A percentile compares a stretch with the other conserved stretches of the same genome.
Evolutionary conservation across 352 stramenopile species (phyloP).

Genomic region (Phytopythium vexans): DNA sequence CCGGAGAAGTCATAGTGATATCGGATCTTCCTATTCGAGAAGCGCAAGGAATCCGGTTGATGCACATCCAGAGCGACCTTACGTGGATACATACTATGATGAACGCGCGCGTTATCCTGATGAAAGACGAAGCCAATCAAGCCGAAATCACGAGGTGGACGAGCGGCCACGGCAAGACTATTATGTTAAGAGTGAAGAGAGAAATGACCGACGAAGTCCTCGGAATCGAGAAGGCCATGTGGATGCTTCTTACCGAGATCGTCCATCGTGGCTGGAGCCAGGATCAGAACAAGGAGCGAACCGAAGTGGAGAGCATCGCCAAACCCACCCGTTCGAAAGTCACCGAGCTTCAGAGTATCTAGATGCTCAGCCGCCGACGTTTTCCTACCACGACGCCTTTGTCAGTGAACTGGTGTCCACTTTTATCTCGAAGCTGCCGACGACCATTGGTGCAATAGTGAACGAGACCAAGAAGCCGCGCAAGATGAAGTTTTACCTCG

Average conservation of each 20-base stretch:
- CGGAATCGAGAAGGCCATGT: neutral
- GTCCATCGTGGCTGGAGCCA: neutral
- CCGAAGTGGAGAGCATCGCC: neutral
- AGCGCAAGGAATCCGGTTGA: neutral
- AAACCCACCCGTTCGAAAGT: neutral
- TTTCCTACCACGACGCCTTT: constrained; percentile 54
- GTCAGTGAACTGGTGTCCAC: constrained; percentile 41
- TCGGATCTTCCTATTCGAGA: neutral
- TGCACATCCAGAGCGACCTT: neutral
- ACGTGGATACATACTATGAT: too few species aligned
- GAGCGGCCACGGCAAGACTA: neutral
- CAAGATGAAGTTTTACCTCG: constrained; percentile 70
- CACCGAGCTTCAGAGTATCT: constrained; percentile 3
- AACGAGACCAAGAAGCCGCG: constrained; percentile 70
- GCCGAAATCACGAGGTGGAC: neutral
- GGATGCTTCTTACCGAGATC: neutral
- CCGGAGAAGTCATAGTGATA: constrained; percentile 3
- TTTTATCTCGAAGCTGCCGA: constrained; percentile 54
- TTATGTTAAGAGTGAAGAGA: neutral
- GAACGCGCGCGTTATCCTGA: neutral
- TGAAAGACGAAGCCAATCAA: neutral
- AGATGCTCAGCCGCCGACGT: constrained; percentile 19
- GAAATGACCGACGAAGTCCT: neutral
- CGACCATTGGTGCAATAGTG: constrained; percentile 38
- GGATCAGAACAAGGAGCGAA: too few species aligned